Evolutionary conservation across 2,329 filamentous ascomycete species (phyloP).

Genomic region (Phyllosticta citribraziliensis): DNA sequence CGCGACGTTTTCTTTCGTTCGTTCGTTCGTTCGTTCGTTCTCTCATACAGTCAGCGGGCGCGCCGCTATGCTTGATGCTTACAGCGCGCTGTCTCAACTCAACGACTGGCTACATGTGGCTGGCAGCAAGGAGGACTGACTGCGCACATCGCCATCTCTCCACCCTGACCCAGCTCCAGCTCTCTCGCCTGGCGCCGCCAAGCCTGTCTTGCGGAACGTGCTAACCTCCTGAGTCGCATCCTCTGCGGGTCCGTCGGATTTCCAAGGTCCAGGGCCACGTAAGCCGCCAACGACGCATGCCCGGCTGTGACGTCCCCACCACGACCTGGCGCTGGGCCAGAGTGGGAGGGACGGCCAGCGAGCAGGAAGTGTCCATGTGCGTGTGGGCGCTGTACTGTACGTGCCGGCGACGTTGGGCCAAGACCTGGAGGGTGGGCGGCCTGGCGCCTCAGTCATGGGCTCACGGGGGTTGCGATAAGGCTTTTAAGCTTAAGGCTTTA

Average conservation of each 20-base stretch:
- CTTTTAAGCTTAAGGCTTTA: neutral
- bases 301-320: neutral
- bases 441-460: neutral
- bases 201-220: constrained; percentile 1
- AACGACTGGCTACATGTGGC: neutral
- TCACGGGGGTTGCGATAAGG: neutral
- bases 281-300: constrained; percentile 6
- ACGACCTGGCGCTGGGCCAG: no score
- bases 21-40: no score
- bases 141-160: neutral
- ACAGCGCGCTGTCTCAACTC: neutral
- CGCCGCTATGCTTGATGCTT: constrained; percentile 8
- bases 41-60: neutral
- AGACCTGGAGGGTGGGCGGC: neutral
- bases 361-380: no score
- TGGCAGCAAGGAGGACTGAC: neutral
- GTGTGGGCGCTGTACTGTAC: no score
- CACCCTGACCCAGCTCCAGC: neutral
- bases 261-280: constrained; percentile 5
- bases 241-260: constrained; percentile 7
- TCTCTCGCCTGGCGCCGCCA: neutral
- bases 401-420: no score
- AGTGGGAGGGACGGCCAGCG: no score
- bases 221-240: constrained; percentile 5
- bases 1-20: no score